Base-by-base conservation (phyloP, 2,329 filamentous ascomycete genomes). In the Aspergillus novoparasiticus region DNA sequence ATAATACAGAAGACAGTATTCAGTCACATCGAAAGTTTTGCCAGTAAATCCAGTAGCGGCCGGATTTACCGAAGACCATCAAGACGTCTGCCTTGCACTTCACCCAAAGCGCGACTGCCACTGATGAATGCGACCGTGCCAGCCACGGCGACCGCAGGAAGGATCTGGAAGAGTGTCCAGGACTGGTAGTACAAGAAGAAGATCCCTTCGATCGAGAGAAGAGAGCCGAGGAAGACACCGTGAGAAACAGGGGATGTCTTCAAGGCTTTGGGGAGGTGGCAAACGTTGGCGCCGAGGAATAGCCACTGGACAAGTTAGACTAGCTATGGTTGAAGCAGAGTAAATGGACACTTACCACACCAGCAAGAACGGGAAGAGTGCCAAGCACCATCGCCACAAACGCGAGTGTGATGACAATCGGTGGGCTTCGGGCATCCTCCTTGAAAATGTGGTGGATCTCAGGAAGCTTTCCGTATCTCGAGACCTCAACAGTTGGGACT, bases 381-480 rank as follows among this genome's bases (percentile, higher is more conserved):
- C 87, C 90, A 41, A 91, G 69, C 1, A 97, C 89, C 39, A 89
- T 88, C 10, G 89, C 82, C 6, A 89, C 84, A 74, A 98, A 98
- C 62, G 91, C 83, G 57, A 95, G 73, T 2, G 92, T 94, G 67
- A 98, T 86, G 65, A 95, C 76, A 78, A 89, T 88, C 54, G 93
- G 91, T 26, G 94, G 93, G 78, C 88, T 97, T 79, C 86, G 87
- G 51, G 93, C 88, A 72, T 94, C 93, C 16, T 84, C 79, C 67
- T 88, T 89, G 88, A 98, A 99, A 72, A 90, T 91, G 82, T 99
- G 95, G 82, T 92, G 87, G 75, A 99, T 97, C 80, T 96, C 91
- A 11, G 87, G 82, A 69, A 89, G 87, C 81, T 92, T 91, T 75
- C 90, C 91, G 79, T 97, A 98, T 79, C 94, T 90, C 68, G 94